Conservation (phyloP, 1,284 basidiomycete genomes). For the Trichosporon asahii region DNA sequence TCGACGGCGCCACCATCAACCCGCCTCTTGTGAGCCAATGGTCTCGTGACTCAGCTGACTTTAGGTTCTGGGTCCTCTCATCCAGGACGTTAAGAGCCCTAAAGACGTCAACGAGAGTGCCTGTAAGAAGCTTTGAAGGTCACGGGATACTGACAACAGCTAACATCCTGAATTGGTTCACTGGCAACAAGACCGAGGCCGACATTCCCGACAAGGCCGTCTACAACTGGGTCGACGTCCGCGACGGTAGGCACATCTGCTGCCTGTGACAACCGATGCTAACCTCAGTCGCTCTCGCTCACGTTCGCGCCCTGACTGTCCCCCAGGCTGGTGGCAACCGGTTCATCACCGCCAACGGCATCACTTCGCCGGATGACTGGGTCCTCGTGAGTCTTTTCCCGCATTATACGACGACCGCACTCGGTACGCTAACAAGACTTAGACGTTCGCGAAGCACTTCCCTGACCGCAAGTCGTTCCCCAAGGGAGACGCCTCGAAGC, state of each 20-base stretch:
- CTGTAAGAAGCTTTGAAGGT: conserved; percentile 31
- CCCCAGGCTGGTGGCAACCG: conserved; percentile 62
- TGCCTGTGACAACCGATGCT: background rate
- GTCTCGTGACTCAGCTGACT: conserved; percentile 36
- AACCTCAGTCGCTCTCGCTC: conserved; percentile 57
- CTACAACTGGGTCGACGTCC: conserved; percentile 60
- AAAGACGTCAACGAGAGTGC: conserved; percentile 59
- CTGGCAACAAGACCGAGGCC: conserved; percentile 49
- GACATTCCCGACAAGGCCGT: conserved; percentile 41
- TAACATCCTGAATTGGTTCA: conserved; percentile 49
- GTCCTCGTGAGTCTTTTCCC: conserved; percentile 30
- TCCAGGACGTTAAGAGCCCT: conserved; percentile 57
- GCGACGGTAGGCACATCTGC: conserved; percentile 41
- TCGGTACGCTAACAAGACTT: background rate
- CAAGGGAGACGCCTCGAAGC: conserved; percentile 35
- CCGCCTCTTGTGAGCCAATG: conserved; percentile 57
- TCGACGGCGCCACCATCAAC: conserved; percentile 60
- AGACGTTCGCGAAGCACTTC: conserved; percentile 34
- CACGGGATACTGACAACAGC: conserved; percentile 22
- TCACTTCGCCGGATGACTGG: conserved; percentile 39
- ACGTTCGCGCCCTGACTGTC: conserved; percentile 58
- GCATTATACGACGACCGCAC: background rate
- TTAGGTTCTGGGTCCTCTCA: conserved; percentile 52
- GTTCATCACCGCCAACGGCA: conserved; percentile 56
- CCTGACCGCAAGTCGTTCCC: conserved; percentile 39